Evolutionary conservation across 2,329 filamentous ascomycete genomes (phyloP).

Genomic region (Stachybotrys chlorohalonatus): DNA sequence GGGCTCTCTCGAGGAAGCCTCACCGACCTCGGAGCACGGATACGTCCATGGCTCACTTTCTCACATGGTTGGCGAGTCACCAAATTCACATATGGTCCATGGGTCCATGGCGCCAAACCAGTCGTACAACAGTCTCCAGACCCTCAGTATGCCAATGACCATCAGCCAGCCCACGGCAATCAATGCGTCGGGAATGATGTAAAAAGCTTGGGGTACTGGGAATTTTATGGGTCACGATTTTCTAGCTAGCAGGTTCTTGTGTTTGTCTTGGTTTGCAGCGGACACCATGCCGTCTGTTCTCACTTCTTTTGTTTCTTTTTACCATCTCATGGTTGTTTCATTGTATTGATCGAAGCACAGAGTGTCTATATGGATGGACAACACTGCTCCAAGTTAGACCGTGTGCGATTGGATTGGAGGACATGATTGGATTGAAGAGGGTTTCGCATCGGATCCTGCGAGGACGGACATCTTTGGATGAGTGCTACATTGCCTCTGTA

Average conservation of each 20-base stretch:
- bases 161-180: conserved; percentile 45
- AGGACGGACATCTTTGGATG: not conserved
- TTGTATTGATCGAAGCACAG: conserved; percentile 2
- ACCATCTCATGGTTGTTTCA: conserved; percentile 5
- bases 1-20: conserved; percentile 70
- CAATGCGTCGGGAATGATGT: conserved; percentile 37
- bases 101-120: conserved; percentile 18
- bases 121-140: conserved; percentile 49
- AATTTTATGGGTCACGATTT: conserved; percentile 17
- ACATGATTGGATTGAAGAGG: not conserved
- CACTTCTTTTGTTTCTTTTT: conserved; percentile 11
- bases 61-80: conserved; percentile 25
- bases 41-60: conserved; percentile 48
- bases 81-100: conserved; percentile 8
- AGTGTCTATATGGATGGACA: conserved; percentile 7
- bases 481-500: conserved; percentile 5
- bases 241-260: not conserved
- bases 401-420: not conserved
- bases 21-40: conserved; percentile 60
- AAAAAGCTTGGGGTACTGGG: conserved; percentile 14
- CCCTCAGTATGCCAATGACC: conserved; percentile 55
- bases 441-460: not conserved
- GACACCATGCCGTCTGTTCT: conserved; percentile 4
- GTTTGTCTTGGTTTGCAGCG: not conserved
- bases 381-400: not conserved